Evolutionary conservation across 257 asterid genomes (phyloP).

Genomic region (Ligustrum vulgare): DNA sequence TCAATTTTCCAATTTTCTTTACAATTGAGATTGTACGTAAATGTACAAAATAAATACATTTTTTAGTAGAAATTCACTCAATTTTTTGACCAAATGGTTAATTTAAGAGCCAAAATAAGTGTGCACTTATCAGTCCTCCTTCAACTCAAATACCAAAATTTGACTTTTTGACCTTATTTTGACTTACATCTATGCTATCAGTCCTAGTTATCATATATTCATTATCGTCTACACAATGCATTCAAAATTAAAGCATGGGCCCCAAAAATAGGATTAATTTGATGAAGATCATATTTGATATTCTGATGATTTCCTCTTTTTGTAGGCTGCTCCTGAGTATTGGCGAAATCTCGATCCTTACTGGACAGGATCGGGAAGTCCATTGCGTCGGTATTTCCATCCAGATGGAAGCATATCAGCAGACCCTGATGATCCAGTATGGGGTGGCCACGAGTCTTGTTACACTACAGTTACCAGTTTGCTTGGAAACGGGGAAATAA

Average conservation of each 20-base stretch:
- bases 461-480: conserved; percentile 70
- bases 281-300: too few relatives aligned
- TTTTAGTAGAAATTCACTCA: too few relatives aligned
- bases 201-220: neutral
- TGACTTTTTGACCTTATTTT: too few relatives aligned
- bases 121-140: too few relatives aligned
- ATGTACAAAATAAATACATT: too few relatives aligned
- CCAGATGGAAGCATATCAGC: conserved; percentile 79
- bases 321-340: conserved; percentile 67
- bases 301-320: neutral
- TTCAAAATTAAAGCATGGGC: neutral
- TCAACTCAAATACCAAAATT: too few relatives aligned
- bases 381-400: conserved; percentile 71
- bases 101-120: too few relatives aligned
- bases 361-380: conserved; percentile 57
- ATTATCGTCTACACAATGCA: too few relatives aligned
- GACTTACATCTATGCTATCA: too few relatives aligned
- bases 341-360: conserved; percentile 79
- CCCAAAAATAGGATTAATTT: neutral
- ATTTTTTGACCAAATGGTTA: too few relatives aligned
- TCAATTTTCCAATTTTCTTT: too few relatives aligned
- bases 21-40: too few relatives aligned
- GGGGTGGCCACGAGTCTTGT: conserved; percentile 94
- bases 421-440: conserved; percentile 58
- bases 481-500: conserved; percentile 50